Evolutionary conservation across 225 moss, liverwort and hornwort species (phyloP).

Genomic region (Asterella californica): DNA sequence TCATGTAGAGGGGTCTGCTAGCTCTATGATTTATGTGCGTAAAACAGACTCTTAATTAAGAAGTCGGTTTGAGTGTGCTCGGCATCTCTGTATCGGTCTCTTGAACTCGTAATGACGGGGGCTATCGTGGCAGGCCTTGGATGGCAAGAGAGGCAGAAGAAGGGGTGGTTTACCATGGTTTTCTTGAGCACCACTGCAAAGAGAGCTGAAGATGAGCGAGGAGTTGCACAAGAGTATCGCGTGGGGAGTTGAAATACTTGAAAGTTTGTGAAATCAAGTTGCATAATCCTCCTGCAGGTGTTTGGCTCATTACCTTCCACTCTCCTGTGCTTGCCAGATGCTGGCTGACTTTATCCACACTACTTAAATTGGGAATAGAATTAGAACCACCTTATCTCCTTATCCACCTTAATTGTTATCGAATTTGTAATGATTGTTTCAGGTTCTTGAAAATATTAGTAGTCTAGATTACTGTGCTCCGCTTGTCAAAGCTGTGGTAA

Average conservation of each 20-base stretch:
- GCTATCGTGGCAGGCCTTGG: slow-evolving; percentile 39
- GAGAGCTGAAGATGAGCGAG: slow-evolving; percentile 1
- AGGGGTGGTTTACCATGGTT: slow-evolving; percentile 45
- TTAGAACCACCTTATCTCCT: slow-evolving; percentile 29
- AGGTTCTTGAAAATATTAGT: slow-evolving; percentile 25
- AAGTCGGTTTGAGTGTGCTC: background rate
- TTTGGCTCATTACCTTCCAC: slow-evolving; percentile 16
- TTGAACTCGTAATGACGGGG: slow-evolving; percentile 9
- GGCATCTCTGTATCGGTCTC: background rate
- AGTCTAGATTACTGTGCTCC: slow-evolving; percentile 13
- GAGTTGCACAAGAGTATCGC: slow-evolving; percentile 13
- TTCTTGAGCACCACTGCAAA: slow-evolving; percentile 26
- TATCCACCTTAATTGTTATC: slow-evolving; percentile 14
- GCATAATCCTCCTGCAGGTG: slow-evolving; percentile 17
- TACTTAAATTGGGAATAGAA: slow-evolving; percentile 25
- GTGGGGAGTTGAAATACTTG: slow-evolving; percentile 5
- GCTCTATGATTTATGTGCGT: background rate
- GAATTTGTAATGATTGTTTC: slow-evolving; percentile 28
- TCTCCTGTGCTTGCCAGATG: slow-evolving; percentile 13
- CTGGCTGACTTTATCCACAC: slow-evolving; percentile 14
- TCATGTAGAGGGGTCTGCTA: background rate
- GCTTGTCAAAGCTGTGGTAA: slow-evolving; percentile 24
- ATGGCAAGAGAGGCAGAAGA: slow-evolving; percentile 46
- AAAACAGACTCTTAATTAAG: background rate
- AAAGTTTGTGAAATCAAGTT: slow-evolving; percentile 1